Base-by-base conservation (phyloP, 2,329 filamentous ascomycete genomes). In the Beauveria asiatica region DNA sequence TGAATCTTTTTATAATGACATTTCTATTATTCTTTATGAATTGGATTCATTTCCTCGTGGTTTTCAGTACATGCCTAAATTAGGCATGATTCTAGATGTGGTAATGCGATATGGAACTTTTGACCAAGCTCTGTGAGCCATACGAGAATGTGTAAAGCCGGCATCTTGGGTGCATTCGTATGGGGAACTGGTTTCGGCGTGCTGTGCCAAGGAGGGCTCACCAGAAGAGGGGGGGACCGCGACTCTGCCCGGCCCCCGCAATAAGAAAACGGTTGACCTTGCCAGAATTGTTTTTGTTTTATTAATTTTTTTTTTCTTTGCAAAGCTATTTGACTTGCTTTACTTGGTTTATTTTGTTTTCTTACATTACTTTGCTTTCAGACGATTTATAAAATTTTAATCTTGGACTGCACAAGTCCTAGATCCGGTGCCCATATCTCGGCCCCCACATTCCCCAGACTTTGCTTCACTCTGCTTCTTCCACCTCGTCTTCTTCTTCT, bases 211-310 rank as follows among this genome's bases (percentile, higher is more conserved):
- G 33, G 33, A 59, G 33, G 33, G 49, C 41, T 48, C 41, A 48
- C 42, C 57, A 23, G 57, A 59, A 59, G 57, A 41, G 49, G 57
- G 57, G 57, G 57, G 37, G 41, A 23, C 44, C 16, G 55, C 33
- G 11, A 13, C 53, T 56, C 25, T 13, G 21, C 23, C 3, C n/a
- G n/a, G n/a, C 16, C 57, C 50, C 57, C 57, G 57, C 57, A 10
- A 41, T 44, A 21, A 41, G 25, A 21, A 33, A 37, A 16, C 45
- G 55, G 6, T 19, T 5, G 16, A 21, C n/a, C 4, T 37, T 23
- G 25, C 16, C n/a, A 19, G 16, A 39, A 11, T 3, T 13, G 8
- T 30, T 30, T 11, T 3, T 4, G 30, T 13, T 5, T 33, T 10
- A 17, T 23, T 19, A 13, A 2, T 1, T 13, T 37, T 39, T 21